A percentile compares a stretch with the other conserved stretches of the same genome.
phyloP scores from a whole-genome alignment of 78 protist species.

The Tieghemostelium lacteum region DNA sequence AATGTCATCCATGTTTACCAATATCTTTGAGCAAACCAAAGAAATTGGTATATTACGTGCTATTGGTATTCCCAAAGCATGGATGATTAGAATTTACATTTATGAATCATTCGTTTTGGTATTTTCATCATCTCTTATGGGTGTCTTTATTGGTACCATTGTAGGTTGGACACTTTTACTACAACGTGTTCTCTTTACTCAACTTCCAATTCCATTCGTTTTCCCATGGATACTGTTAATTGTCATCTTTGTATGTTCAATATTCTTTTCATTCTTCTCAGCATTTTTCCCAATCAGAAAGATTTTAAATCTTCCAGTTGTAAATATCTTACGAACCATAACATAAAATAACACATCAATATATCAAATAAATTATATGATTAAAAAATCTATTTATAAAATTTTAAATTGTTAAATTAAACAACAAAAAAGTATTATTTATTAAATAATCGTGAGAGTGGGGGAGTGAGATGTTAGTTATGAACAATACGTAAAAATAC shows the following conservation, averaged over 20 bases:
- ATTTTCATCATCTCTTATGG: conserved; percentile 89
- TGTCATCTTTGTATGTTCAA: conserved; percentile 50
- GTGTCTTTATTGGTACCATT: conserved; percentile 85
- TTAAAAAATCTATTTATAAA: too few relatives aligned
- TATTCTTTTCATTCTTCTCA: conserved; percentile 68
- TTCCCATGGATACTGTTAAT: conserved; percentile 87
- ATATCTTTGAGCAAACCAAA: conserved; percentile 91
- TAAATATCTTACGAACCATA: conserved; percentile 67
- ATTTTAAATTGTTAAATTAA: too few relatives aligned
- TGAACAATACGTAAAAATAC: background rate
- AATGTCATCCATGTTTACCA: conserved; percentile 87
- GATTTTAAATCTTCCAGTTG: conserved; percentile 71
- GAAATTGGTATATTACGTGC: conserved; percentile 95
- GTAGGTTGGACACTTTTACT: conserved; percentile 85
- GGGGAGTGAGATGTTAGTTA: too few relatives aligned
- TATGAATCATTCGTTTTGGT: conserved; percentile 94
- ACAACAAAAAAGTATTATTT: too few relatives aligned
- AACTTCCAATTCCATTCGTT: conserved; percentile 88
- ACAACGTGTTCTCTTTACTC: conserved; percentile 88
- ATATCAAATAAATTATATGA: conserved; percentile 4
- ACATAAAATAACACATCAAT: conserved; percentile 50
- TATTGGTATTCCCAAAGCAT: conserved; percentile 80
- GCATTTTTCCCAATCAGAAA: conserved; percentile 79
- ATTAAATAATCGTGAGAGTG: too few relatives aligned
- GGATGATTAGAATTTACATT: conserved; percentile 89